Evolutionary conservation across 352 stramenopile genomes (phyloP).

Genomic region (Phytophthora gonapodyides): DNA sequence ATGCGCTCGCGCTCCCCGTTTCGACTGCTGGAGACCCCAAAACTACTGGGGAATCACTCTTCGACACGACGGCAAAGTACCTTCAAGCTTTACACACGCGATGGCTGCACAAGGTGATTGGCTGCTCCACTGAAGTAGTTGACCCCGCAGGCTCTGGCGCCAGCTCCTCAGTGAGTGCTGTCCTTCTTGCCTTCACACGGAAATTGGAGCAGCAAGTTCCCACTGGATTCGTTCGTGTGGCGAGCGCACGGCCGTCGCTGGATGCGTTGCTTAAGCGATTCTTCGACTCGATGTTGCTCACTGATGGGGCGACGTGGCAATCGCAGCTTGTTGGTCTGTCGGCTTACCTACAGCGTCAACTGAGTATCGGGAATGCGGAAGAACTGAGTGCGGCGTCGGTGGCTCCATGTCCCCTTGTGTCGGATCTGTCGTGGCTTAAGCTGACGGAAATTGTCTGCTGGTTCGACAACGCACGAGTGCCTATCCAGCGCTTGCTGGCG

Average conservation of each 20-base stretch:
- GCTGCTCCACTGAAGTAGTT: conserved; percentile 20
- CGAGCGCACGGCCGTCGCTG: conserved; percentile 15
- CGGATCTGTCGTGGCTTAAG: conserved; percentile 19
- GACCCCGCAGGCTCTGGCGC: background rate
- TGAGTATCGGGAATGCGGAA: conserved; percentile 19
- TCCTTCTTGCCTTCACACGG: conserved; percentile 6
- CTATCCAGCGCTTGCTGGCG: conserved; percentile 24
- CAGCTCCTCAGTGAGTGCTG: conserved; percentile 3
- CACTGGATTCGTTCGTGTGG: conserved; percentile 18
- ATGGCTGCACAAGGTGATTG: conserved; percentile 27
- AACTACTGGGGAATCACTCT: conserved; percentile 13
- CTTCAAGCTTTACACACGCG: conserved; percentile 22
- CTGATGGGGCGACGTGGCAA: conserved; percentile 21
- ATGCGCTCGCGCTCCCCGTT: conserved; percentile 23
- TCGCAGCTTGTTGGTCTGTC: conserved; percentile 14
- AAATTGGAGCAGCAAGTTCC: conserved; percentile 24
- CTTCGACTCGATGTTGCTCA: conserved; percentile 21
- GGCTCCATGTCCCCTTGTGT: conserved; percentile 11
- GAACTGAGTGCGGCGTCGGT: conserved; percentile 15
- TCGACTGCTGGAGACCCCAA: conserved; percentile 1
- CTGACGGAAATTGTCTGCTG: conserved; percentile 16
- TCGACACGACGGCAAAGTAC: conserved; percentile 23
- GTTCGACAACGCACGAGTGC: conserved; percentile 23
- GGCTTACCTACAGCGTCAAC: conserved; percentile 31
- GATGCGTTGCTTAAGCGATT: conserved; percentile 30